Evolutionary conservation across 768 basidiomycete genomes (phyloP).

Genomic region (Leccinum obscurum): DNA sequence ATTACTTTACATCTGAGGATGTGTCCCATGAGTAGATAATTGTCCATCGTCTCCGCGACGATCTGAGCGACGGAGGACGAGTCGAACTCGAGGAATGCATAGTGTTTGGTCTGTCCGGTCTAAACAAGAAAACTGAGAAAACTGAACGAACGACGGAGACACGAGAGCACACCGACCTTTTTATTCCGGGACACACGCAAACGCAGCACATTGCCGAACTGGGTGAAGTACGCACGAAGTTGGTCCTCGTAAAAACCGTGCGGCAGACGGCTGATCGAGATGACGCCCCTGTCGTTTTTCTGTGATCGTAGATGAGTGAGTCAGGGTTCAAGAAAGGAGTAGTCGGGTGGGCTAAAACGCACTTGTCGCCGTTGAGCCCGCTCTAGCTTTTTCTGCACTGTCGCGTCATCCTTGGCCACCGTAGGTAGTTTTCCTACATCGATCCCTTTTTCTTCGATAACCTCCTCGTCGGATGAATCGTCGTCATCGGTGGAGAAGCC

Average conservation of each 20-base stretch:
- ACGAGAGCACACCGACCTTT: constrained; percentile 52
- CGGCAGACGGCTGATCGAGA: constrained; percentile 89
- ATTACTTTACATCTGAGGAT: constrained; percentile 89
- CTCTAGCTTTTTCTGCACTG: constrained; percentile 64
- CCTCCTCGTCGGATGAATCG: constrained; percentile 78
- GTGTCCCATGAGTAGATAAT: constrained; percentile 94
- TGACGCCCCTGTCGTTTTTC: constrained; percentile 76
- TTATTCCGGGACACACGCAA: constrained; percentile 91
- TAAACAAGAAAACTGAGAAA: constrained; percentile 29
- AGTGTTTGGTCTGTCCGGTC: constrained; percentile 97
- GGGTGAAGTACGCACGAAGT: constrained; percentile 88
- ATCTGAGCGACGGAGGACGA: constrained; percentile 89
- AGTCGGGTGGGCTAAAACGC: constrained; percentile 23
- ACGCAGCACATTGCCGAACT: constrained; percentile 90
- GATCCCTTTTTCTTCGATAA: constrained; percentile 54
- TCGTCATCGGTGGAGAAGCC: constrained; percentile 80
- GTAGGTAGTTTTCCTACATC: constrained; percentile 80
- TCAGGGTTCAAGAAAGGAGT: not conserved
- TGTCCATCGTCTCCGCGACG: constrained; percentile 98
- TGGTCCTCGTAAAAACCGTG: constrained; percentile 98
- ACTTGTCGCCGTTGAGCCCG: constrained; percentile 69
- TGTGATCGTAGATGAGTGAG: constrained; percentile 4
- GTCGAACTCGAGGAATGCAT: constrained; percentile 94
- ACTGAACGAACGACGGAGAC: not conserved
- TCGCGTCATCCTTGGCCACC: constrained; percentile 83